These are phyloP conservation scores for Aplosporella prunicola DNA, from an alignment of 2,329 filamentous ascomycete species.

Conservation along the genomic window DNA sequence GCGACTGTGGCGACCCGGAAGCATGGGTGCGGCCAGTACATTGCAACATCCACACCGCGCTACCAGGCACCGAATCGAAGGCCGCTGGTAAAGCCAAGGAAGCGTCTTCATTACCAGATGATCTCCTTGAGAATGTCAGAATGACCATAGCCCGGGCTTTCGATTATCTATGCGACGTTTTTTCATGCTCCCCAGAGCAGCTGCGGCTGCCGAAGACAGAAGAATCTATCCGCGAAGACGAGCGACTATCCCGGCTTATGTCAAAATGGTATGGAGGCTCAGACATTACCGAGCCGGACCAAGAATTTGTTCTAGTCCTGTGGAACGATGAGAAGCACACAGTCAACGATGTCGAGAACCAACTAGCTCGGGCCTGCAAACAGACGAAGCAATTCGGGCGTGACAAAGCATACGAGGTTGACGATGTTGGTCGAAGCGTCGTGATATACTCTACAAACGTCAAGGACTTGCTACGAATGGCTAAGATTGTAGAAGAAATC, in stretches of 20 bases:
- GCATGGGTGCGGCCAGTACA: conserved; percentile 82
- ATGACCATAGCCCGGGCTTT: conserved; percentile 79
- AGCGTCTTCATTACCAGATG: conserved; percentile 53
- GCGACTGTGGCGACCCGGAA: conserved; percentile 92
- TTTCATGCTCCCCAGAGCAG: conserved; percentile 95
- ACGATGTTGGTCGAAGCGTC: conserved; percentile 78
- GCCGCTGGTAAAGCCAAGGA: conserved; percentile 50
- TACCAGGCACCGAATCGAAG: conserved; percentile 23
- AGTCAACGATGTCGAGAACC: conserved; percentile 77
- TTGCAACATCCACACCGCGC: conserved; percentile 83
- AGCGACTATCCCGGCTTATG: conserved; percentile 65
- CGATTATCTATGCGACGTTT: conserved; percentile 95
- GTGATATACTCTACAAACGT: conserved; percentile 68
- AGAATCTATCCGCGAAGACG: conserved; percentile 72
- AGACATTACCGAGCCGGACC: conserved; percentile 52
- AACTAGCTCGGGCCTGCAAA: conserved; percentile 81
- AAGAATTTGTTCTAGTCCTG: conserved; percentile 74
- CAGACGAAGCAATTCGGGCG: conserved; percentile 60
- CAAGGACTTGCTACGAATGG: conserved; percentile 62
- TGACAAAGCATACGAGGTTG: conserved; percentile 74
- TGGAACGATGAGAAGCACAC: conserved; percentile 99
- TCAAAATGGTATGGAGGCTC: conserved; percentile 60
- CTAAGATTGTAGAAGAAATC: conserved; percentile 85
- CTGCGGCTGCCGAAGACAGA: conserved; percentile 75
- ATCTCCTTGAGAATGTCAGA: conserved; percentile 66